Evolutionary conservation across 306 rosid genomes (phyloP), one percentile per base, ranked within the genome.

Genomic region (Casuarina glauca): DNA sequence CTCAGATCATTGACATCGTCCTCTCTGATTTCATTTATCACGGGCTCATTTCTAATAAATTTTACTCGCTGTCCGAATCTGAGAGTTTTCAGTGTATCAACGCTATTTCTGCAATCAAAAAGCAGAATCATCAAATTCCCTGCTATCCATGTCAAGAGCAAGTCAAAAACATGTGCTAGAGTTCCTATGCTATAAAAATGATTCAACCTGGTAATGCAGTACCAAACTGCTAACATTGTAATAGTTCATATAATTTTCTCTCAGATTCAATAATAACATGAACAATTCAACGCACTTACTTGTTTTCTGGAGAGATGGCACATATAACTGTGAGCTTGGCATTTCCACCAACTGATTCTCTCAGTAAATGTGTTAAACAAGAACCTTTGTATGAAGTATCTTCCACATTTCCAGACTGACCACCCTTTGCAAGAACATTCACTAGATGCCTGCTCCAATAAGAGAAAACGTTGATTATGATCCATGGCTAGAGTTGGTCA

Each of bases 301-400:
- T 90, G 87, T 86, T 82, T 78, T 96, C 88, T 3, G 86, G 90
- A 57, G 85, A 84, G 84, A 93, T 77, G 62, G 96, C 91, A 70
- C 98, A 96, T 46, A 93, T 88, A 52, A 96, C 88, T 45, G 93
- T 91, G 77, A 96, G 91, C 85, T 84, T 96, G 58, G 96, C 89
- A 86, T 93, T 96, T 80, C 98, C 98, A 61, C 98, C 99, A 52
- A 96, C 84, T 51, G 97, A 86, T 77, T 93, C 99, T 67, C 80
- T 82, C 62, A 95, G 77, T 78, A 95, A 78, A 70, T 84, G 88
- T 4, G 97, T 88, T 89, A 95, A 91, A 82, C 94, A 95, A 58
- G 93, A 93, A 60, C 80, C 79, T 79, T 74, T 78, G 73, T 74
- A 87, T 16, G 88, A 79, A 61, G 70, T 75, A 74, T 83, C 91